Conservation (phyloP, 768 basidiomycete species). For the Tylopilus sp. region DNA sequence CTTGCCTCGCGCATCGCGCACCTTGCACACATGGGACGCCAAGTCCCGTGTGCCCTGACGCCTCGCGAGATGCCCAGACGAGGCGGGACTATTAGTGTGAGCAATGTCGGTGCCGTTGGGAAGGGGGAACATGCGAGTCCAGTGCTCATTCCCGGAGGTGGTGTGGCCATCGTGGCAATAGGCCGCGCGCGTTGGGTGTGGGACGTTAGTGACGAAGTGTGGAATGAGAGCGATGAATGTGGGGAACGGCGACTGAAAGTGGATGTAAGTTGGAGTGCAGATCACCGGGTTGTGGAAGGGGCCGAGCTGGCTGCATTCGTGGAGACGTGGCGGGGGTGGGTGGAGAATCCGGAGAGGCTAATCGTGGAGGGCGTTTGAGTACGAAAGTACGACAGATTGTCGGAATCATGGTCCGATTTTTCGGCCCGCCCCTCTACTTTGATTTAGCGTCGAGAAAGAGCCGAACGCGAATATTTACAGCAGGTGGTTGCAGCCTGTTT, state of each 20-base stretch:
- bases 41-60: slow-evolving; percentile 61
- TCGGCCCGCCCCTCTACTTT: too few species aligned
- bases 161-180: slow-evolving; percentile 81
- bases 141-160: slow-evolving; percentile 77
- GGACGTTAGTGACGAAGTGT: slow-evolving; percentile 53
- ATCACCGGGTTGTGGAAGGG: slow-evolving; percentile 85
- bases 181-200: slow-evolving; percentile 76
- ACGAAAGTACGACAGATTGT: background rate
- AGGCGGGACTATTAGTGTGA: slow-evolving; percentile 78
- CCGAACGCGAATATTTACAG: too few species aligned
- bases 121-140: slow-evolving; percentile 68
- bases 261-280: slow-evolving; percentile 78
- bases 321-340: slow-evolving; percentile 78
- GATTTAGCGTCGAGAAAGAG: too few species aligned
- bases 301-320: slow-evolving; percentile 88
- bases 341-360: slow-evolving; percentile 70
- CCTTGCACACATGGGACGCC: slow-evolving; percentile 62
- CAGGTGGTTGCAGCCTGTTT: too few species aligned
- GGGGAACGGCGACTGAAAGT: slow-evolving; percentile 57
- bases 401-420: too few species aligned
- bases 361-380: slow-evolving; percentile 48
- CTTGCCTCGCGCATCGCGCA: slow-evolving; percentile 61
- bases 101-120: slow-evolving; percentile 81
- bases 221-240: slow-evolving; percentile 7
- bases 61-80: slow-evolving; percentile 67